A percentile compares a stretch with the other conserved stretches of the same genome.
Evolutionary conservation across 164 flowering plant species (phyloP).

Genomic region (Magnolia sinica): DNA sequence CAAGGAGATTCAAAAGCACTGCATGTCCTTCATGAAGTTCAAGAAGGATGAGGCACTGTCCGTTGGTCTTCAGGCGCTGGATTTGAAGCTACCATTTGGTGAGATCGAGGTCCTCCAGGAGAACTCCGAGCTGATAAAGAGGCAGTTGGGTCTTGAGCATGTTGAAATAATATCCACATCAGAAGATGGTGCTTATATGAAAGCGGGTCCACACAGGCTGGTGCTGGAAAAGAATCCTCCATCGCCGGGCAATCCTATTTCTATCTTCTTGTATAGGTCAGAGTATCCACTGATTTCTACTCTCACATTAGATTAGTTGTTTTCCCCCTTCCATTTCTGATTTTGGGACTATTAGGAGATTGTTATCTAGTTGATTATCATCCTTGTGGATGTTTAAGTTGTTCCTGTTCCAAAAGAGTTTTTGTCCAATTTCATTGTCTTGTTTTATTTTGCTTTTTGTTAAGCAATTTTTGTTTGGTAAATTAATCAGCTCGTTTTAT

Average conservation of each 20-base stretch:
- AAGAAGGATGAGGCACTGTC: constrained; percentile 70
- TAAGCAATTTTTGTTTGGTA: too few species aligned
- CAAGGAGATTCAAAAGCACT: constrained; percentile 59
- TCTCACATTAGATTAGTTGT: neutral
- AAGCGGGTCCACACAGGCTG: constrained; percentile 44
- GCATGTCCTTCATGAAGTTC: constrained; percentile 87
- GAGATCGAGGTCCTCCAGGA: constrained; percentile 74
- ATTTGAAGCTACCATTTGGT: constrained; percentile 69
- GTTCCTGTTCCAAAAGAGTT: too few species aligned
- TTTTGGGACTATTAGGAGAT: too few species aligned
- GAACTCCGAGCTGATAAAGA: constrained; percentile 71
- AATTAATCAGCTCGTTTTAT: too few species aligned
- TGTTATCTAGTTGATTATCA: too few species aligned
- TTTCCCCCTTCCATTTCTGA: neutral
- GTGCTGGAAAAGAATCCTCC: constrained; percentile 68
- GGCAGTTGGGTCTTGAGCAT: constrained; percentile 68
- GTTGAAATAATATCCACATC: constrained; percentile 49
- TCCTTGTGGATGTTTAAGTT: too few species aligned
- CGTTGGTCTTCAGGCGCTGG: constrained; percentile 70
- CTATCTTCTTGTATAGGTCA: constrained; percentile 47
- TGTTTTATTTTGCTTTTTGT: too few species aligned
- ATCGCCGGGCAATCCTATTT: constrained; percentile 81
- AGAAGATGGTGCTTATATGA: constrained; percentile 42
- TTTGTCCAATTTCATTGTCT: too few species aligned
- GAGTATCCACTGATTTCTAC: neutral